A percentile compares a stretch with the other conserved stretches of the same genome.
These are phyloP conservation scores for Blastocystis sp. DNA, from an alignment of 352 stramenopile genomes.

Conservation along the genomic window DNA sequence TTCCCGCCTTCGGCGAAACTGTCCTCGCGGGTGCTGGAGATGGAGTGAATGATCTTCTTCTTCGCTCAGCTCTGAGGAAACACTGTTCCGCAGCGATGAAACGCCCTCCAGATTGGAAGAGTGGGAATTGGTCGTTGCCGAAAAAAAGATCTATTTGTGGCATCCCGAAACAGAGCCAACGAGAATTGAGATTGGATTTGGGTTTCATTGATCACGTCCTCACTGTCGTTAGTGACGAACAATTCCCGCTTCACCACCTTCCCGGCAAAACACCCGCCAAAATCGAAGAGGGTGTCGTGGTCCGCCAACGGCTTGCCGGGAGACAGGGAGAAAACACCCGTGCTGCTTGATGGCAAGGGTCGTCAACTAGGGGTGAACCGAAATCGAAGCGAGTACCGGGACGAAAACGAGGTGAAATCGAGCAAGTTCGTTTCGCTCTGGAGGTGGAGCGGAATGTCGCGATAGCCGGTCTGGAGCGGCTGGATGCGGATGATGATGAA, in stretches of 20 bases:
- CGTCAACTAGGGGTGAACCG: slow-evolving; percentile 7
- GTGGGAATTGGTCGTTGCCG: background rate
- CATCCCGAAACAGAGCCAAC: background rate
- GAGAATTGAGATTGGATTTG: background rate
- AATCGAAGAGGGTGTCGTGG: slow-evolving; percentile 31
- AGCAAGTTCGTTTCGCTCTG: slow-evolving; percentile 55
- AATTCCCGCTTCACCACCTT: slow-evolving; percentile 1
- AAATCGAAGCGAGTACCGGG: background rate
- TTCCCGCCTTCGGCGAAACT: background rate
- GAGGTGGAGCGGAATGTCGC: slow-evolving; percentile 26
- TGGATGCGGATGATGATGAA: slow-evolving; percentile 22
- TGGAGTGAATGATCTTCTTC: background rate
- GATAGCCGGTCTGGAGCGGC: slow-evolving; percentile 48
- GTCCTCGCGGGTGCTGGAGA: background rate
- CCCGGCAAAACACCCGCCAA: slow-evolving; percentile 57
- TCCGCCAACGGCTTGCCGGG: slow-evolving; percentile 9
- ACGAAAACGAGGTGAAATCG: slow-evolving; percentile 11
- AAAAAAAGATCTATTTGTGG: slow-evolving; percentile 22
- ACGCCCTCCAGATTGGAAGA: background rate
- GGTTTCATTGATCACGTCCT: slow-evolving; percentile 4
- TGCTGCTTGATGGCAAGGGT: slow-evolving; percentile 54
- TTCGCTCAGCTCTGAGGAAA: background rate
- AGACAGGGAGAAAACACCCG: slow-evolving; percentile 37
- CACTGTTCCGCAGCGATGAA: background rate
- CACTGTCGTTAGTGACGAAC: slow-evolving; percentile 55